A percentile compares a stretch with the other conserved stretches of the same genome.
These are phyloP conservation scores for Dendrocalamus sinicus DNA, from an alignment of 176 grass and related monocot genomes.

Conservation along the genomic window DNA sequence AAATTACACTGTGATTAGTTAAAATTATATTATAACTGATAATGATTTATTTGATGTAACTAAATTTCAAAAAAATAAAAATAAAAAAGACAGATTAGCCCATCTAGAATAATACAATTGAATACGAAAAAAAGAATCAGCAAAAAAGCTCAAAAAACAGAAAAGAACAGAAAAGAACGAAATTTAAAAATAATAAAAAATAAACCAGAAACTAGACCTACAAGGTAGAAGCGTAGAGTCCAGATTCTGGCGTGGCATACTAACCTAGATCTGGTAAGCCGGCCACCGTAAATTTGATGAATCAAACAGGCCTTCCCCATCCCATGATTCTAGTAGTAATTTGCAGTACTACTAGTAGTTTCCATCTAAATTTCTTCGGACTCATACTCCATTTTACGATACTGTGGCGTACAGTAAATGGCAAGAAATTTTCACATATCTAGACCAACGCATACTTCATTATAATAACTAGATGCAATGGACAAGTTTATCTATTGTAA, in stretches of 20 bases:
- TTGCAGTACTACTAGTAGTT: not conserved
- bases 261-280: too few species aligned
- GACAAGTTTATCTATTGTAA: not conserved
- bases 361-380: not conserved
- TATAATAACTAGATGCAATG: not conserved
- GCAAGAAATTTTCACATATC: not conserved
- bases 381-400: not conserved
- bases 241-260: constrained; percentile 18
- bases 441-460: not conserved
- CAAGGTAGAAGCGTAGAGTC: not conserved
- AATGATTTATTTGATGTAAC: too few species aligned
- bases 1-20: too few species aligned
- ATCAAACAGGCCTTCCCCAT: not conserved
- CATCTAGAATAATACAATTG: too few species aligned
- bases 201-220: too few species aligned
- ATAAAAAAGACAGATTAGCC: too few species aligned
- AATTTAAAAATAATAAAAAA: too few species aligned
- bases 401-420: not conserved
- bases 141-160: too few species aligned
- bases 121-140: too few species aligned
- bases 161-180: too few species aligned
- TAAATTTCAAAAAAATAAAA: too few species aligned
- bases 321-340: not conserved
- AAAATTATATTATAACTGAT: too few species aligned
- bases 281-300: not conserved